These are phyloP conservation scores for Penicillium sp. DNA, from an alignment of 2,329 filamentous ascomycete genomes.

Conservation along the genomic window DNA sequence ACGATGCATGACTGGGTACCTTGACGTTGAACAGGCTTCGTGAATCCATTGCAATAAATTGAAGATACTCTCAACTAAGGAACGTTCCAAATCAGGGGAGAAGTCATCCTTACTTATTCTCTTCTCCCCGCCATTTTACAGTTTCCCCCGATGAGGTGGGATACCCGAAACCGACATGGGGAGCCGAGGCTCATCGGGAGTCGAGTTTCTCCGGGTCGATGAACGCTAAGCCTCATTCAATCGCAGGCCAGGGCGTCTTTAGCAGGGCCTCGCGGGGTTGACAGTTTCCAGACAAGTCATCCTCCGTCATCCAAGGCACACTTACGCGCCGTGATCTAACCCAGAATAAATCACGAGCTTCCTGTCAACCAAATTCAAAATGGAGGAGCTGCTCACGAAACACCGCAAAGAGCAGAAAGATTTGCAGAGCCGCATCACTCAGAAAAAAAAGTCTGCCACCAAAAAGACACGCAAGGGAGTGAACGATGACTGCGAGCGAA, in stretches of 20 bases:
- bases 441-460: constrained; percentile 93
- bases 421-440: constrained; percentile 75
- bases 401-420: constrained; percentile 88
- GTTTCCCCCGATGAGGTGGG: constrained; percentile 7
- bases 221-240: constrained; percentile 17
- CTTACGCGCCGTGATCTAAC: not conserved
- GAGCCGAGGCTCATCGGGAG: constrained; percentile 25
- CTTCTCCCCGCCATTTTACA: constrained; percentile 2
- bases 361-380: constrained; percentile 19
- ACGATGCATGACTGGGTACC: constrained; percentile 31
- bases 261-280: constrained; percentile 28
- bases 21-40: constrained; percentile 54
- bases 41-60: constrained; percentile 45
- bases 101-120: constrained; percentile 7
- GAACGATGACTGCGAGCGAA: constrained; percentile 57
- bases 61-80: not conserved
- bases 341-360: too few relatives aligned
- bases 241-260: constrained; percentile 21
- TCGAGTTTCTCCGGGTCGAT: constrained; percentile 7
- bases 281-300: not conserved
- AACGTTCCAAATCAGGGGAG: constrained; percentile 1
- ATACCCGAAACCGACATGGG: constrained; percentile 21
- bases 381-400: constrained; percentile 71
- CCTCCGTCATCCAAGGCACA: too few relatives aligned
- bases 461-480: constrained; percentile 71